Conservation (phyloP, 1,284 basidiomycete species). For the Rhodotorula mucilaginosa region DNA sequence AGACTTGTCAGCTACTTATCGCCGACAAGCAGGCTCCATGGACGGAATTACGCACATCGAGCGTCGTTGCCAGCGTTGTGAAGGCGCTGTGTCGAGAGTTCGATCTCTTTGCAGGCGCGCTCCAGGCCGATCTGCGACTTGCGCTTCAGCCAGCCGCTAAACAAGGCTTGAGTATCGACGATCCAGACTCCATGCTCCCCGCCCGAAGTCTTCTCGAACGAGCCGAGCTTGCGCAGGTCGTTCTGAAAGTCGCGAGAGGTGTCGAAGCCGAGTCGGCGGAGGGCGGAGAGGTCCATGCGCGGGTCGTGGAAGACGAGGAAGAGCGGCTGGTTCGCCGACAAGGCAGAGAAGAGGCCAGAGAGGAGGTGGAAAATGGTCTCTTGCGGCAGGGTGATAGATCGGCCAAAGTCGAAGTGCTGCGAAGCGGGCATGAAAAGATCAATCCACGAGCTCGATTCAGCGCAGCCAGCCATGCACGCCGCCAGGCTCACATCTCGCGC, state of each 20-base stretch:
- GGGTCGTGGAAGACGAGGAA: conserved; percentile 39
- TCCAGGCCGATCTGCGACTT: conserved; percentile 20
- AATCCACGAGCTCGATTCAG: not conserved
- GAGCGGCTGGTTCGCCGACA: conserved; percentile 19
- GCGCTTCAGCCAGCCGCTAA: conserved; percentile 19
- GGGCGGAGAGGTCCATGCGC: conserved; percentile 19
- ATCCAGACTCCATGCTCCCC: conserved; percentile 13
- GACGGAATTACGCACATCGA: conserved; percentile 16
- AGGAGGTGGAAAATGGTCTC: conserved; percentile 17
- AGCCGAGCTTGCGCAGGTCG: conserved; percentile 5
- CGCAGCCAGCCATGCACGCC: too few relatives aligned
- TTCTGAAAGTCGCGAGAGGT: not conserved
- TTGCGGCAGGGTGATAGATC: conserved; percentile 4
- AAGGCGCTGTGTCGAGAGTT: conserved; percentile 16
- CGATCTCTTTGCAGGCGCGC: conserved; percentile 20
- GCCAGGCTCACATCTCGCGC: conserved; percentile 23
- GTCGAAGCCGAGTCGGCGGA: conserved; percentile 27
- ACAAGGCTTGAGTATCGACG: conserved; percentile 33
- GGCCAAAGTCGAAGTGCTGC: conserved; percentile 34
- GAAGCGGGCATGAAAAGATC: too few relatives aligned
- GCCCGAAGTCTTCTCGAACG: not conserved
- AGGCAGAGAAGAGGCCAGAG: conserved; percentile 22
- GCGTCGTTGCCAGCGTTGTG: conserved; percentile 40
- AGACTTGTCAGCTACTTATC: not conserved
- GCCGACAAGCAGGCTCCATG: not conserved